Conservation (phyloP, 768 basidiomycete species). For the Leccinum pellstonianum region DNA sequence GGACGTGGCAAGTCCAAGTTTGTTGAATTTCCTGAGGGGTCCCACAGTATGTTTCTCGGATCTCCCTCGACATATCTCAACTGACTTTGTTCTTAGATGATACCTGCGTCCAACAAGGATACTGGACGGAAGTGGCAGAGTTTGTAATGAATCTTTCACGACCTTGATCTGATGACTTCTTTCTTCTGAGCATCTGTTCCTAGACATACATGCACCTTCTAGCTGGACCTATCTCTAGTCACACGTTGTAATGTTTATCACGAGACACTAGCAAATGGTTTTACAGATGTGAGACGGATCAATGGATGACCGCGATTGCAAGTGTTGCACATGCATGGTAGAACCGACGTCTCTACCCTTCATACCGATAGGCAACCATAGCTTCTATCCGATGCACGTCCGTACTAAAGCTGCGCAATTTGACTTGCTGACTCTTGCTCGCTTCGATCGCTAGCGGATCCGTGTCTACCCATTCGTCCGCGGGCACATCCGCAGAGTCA, state of each 20-base stretch:
- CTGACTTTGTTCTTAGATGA: slow-evolving; percentile 39
- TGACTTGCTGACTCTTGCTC: slow-evolving; percentile 90
- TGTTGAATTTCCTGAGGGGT: slow-evolving; percentile 52
- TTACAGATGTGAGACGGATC: slow-evolving; percentile 3
- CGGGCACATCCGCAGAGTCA: slow-evolving; percentile 88
- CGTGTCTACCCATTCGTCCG: slow-evolving; percentile 93
- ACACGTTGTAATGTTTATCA: slow-evolving; percentile 1
- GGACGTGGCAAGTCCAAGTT: slow-evolving; percentile 55
- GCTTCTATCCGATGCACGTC: slow-evolving; percentile 98
- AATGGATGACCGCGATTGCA: background rate
- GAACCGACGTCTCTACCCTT: slow-evolving; percentile 47
- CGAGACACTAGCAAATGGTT: background rate
- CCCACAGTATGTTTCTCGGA: slow-evolving; percentile 46
- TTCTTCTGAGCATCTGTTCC: background rate
- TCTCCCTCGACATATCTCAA: background rate
- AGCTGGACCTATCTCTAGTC: background rate
- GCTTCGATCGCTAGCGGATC: slow-evolving; percentile 91
- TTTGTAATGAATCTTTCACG: slow-evolving; percentile 39
- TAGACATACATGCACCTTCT: background rate
- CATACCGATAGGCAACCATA: slow-evolving; percentile 96
- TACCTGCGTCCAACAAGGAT: slow-evolving; percentile 54
- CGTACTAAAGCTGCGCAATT: slow-evolving; percentile 94
- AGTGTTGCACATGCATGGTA: background rate
- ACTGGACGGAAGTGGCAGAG: slow-evolving; percentile 51
- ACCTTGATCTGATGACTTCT: slow-evolving; percentile 2